phyloP scores from a whole-genome alignment of 1,284 basidiomycete genomes.

The Moesziomyces sp. region DNA sequence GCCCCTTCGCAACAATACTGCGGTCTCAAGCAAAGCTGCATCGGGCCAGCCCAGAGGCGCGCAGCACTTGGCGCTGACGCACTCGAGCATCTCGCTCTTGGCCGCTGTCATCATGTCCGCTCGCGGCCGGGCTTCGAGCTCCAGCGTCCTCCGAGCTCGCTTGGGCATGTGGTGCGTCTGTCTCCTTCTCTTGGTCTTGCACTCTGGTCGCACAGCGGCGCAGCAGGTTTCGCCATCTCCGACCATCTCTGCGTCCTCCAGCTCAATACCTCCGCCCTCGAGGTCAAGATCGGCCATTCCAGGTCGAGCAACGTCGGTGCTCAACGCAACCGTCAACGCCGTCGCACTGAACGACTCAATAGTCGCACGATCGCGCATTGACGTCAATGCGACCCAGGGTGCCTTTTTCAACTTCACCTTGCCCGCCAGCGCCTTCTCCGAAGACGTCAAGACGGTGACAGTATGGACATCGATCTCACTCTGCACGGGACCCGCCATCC shows the following conservation, averaged over 20 bases:
- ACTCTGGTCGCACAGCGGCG: conserved; percentile 4
- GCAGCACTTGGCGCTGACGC: background rate
- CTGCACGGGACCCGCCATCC: conserved; percentile 59
- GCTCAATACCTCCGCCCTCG: conserved; percentile 8
- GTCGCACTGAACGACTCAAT: conserved; percentile 54
- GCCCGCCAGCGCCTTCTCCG: conserved; percentile 20
- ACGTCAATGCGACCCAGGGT: conserved; percentile 28
- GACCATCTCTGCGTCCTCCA: conserved; percentile 5
- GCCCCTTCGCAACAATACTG: too few relatives aligned
- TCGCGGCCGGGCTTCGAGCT: background rate
- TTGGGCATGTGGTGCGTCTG: background rate
- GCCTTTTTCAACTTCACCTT: conserved; percentile 54
- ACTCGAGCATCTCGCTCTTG: background rate
- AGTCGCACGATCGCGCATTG: conserved; percentile 39
- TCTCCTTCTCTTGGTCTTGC: conserved; percentile 2
- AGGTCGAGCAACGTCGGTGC: conserved; percentile 32
- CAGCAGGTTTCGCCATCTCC: conserved; percentile 21
- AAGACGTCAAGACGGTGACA: conserved; percentile 14
- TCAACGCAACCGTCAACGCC: conserved; percentile 24
- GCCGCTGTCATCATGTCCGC: background rate
- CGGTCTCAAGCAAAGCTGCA: too few relatives aligned
- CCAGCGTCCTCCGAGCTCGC: background rate
- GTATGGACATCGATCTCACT: conserved; percentile 58
- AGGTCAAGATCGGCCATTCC: conserved; percentile 33
- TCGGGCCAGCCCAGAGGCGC: background rate